Evolutionary conservation across 1,284 basidiomycete species (phyloP), one percentile per base, ranked within the genome.

Genomic region (Leccinum pachyderme): DNA sequence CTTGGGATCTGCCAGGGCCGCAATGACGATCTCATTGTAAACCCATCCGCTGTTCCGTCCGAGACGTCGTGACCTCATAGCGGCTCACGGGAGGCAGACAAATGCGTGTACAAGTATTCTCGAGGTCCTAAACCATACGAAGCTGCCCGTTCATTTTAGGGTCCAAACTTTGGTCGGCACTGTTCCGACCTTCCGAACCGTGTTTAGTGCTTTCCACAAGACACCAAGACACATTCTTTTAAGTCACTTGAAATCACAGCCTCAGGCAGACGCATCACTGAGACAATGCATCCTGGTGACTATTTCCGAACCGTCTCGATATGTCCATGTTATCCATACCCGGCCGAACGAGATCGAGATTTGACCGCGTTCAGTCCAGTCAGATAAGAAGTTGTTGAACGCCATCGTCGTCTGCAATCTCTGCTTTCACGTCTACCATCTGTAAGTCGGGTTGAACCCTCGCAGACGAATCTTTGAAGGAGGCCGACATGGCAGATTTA

Each of bases 321-420:
- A n/a, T n/a, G n/a, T n/a, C n/a, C n/a, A n/a, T n/a, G n/a, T 7
- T 27, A 5, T 28, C 45, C 32, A 35, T n/a, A n/a, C n/a, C 35
- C 24, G 8, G 22, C 49, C 33, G 43, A 37, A 31, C 29, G 9
- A 46, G 47, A 12, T 51, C 52, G 44, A 52, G 41, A 57, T 41
- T 37, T 24, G 11, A 11, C 48, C 95, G 6, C 87, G 94, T 24
- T 81, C 86, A 52, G 95, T 93, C 61, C 82, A 88, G 5, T 92
- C 91, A 7, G 95, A 98, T 75, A 81, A 92, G 63, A 78, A 81
- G 53, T 97, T 54, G 75, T 81, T 32, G 78, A 85, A 13, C 93
- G 87, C 90, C 52, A 88, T 98, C 75, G 94, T 97, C 54, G 93
- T 98, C 56, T 99, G 96, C 87, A 99, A 99, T 28, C 3, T 28